Evolutionary conservation across 345 rosid species (phyloP).

Genomic region (Triadica sebifera): DNA sequence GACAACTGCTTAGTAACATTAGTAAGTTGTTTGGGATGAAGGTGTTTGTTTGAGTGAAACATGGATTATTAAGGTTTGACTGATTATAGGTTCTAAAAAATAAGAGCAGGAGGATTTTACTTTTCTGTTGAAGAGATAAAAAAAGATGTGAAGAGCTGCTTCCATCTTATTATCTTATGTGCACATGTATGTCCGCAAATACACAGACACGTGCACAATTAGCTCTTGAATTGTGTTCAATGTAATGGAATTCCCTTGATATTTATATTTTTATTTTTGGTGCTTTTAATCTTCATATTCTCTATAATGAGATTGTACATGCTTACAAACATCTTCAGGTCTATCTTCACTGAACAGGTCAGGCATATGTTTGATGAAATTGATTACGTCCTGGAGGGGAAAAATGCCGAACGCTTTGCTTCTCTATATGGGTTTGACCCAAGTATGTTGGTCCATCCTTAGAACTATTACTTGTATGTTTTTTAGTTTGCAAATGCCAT

Average conservation of each 20-base stretch:
- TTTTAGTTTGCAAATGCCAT: background rate
- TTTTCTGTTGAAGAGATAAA: background rate
- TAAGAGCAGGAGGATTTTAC: background rate
- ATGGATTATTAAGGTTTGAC: background rate
- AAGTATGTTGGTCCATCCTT: conserved; percentile 43
- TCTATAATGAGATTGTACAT: conserved; percentile 29
- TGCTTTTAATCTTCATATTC: conserved; percentile 21
- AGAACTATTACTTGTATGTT: background rate
- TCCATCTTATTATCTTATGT: too few species aligned
- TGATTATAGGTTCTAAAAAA: background rate
- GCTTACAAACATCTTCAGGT: conserved; percentile 45
- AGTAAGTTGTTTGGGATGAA: background rate
- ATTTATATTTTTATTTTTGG: background rate
- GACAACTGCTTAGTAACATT: background rate
- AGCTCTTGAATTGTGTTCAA: background rate
- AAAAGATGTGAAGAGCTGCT: background rate
- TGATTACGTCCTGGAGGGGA: conserved; percentile 79
- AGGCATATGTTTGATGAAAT: conserved; percentile 99
- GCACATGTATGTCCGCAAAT: background rate
- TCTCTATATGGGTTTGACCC: conserved; percentile 56
- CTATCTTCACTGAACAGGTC: conserved; percentile 73
- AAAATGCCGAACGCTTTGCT: conserved; percentile 95
- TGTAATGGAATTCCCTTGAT: background rate
- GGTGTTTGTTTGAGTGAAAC: background rate
- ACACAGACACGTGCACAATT: background rate